Evolutionary conservation across 495 filamentous ascomycete species (phyloP).

Genomic region (Tuber borchii): DNA sequence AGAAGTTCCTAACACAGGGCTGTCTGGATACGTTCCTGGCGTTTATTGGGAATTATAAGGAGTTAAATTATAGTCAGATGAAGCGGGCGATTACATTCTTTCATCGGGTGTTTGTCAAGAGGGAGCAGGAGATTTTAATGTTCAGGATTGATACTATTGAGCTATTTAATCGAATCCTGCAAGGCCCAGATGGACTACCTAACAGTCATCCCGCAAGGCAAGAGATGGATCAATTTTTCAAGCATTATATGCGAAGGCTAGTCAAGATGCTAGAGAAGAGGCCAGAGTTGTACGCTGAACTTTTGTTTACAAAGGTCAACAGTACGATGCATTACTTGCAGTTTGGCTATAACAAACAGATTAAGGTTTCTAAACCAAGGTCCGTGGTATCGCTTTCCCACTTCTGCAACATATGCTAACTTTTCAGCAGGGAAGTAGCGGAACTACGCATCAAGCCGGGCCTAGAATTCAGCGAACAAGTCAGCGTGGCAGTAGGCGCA

Average conservation of each 20-base stretch:
- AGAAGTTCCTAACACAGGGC: conserved; percentile 72
- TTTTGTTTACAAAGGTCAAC: conserved; percentile 90
- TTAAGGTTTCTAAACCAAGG: conserved; percentile 49
- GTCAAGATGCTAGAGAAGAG: conserved; percentile 73
- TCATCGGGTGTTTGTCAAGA: conserved; percentile 89
- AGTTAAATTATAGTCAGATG: conserved; percentile 71
- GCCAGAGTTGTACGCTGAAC: conserved; percentile 73
- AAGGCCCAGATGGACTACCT: conserved; percentile 75
- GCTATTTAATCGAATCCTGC: conserved; percentile 84
- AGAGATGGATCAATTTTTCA: conserved; percentile 87
- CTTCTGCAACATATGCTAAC: conserved; percentile 5
- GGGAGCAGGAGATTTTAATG: conserved; percentile 78
- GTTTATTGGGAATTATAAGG: conserved; percentile 72
- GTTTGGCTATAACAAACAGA: conserved; percentile 80
- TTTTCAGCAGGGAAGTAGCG: conserved; percentile 46
- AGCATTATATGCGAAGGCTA: conserved; percentile 69
- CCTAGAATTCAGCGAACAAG: conserved; percentile 58
- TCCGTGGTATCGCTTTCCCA: conserved; percentile 2
- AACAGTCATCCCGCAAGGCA: conserved; percentile 57
- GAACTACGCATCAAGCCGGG: conserved; percentile 74
- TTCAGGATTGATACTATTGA: conserved; percentile 86
- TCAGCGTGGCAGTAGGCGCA: conserved; percentile 69
- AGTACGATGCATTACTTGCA: conserved; percentile 78
- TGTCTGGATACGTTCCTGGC: conserved; percentile 83
- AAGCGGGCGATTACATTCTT: conserved; percentile 95